phyloP scores from a whole-genome alignment of 2,329 filamentous ascomycete genomes.

The Colletotrichum plurivorum region DNA sequence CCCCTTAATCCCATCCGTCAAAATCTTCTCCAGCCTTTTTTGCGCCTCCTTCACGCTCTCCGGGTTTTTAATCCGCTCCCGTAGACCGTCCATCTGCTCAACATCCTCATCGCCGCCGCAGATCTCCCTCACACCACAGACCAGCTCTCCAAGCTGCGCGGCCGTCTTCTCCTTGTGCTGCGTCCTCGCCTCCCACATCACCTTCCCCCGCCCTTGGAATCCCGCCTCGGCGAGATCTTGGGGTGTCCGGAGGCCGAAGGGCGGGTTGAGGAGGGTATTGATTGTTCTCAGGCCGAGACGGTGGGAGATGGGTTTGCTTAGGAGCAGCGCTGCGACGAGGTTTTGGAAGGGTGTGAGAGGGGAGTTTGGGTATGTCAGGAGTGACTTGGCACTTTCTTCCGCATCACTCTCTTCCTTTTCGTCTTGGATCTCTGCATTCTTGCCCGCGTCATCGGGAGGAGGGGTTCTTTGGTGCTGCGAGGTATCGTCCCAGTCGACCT shows the following conservation, averaged over 20 bases:
- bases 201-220: slow-evolving; percentile 52
- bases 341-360: slow-evolving; percentile 59
- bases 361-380: slow-evolving; percentile 23
- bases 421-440: neutral
- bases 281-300: slow-evolving; percentile 58
- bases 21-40: neutral
- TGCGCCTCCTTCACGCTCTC: neutral
- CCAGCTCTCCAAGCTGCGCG: slow-evolving; percentile 49
- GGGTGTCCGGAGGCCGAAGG: slow-evolving; percentile 48
- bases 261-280: slow-evolving; percentile 58
- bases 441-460: neutral
- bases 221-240: slow-evolving; percentile 50
- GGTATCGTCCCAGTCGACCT: slow-evolving; percentile 21
- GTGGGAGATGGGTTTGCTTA: slow-evolving; percentile 60
- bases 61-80: neutral
- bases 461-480: neutral
- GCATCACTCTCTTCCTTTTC: neutral
- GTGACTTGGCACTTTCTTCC: too few species aligned
- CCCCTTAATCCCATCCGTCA: slow-evolving; percentile 15
- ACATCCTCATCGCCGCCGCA: neutral
- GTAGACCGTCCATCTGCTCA: slow-evolving; percentile 3
- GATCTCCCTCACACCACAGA: slow-evolving; percentile 4
- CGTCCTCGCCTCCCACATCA: slow-evolving; percentile 56
- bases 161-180: slow-evolving; percentile 63
- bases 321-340: slow-evolving; percentile 57